Conservation (phyloP, 2,329 filamentous ascomycete genomes). For the Ascochyta rabiei region DNA sequence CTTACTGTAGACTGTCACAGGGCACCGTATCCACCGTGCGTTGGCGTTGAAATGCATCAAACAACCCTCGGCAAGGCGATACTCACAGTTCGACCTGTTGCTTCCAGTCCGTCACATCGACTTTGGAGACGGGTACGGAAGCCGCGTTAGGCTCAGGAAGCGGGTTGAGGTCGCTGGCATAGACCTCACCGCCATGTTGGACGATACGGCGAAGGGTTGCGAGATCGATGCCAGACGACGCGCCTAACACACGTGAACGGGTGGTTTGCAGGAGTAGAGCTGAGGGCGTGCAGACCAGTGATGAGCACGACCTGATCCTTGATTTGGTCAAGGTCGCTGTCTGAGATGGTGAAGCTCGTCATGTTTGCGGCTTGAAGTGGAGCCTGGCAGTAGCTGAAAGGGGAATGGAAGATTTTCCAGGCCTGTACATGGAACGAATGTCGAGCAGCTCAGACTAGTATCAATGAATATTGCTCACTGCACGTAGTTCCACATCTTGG, state of each 20-base stretch:
- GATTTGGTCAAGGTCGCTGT: slow-evolving; percentile 52
- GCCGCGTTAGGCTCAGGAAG: slow-evolving; percentile 38
- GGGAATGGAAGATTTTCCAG: too few relatives aligned
- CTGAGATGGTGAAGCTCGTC: slow-evolving; percentile 53
- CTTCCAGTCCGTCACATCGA: slow-evolving; percentile 54
- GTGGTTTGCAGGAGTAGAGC: background rate
- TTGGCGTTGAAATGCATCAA: background rate
- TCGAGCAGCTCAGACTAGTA: too few relatives aligned
- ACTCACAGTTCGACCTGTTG: slow-evolving; percentile 52
- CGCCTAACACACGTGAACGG: slow-evolving; percentile 47
- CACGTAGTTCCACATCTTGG: too few relatives aligned
- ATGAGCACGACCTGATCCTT: slow-evolving; percentile 60
- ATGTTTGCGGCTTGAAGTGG: slow-evolving; percentile 7
- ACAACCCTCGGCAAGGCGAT: too few relatives aligned
- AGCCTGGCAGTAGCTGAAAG: too few relatives aligned
- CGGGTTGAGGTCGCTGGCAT: slow-evolving; percentile 60
- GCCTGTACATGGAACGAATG: too few relatives aligned
- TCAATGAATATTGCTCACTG: too few relatives aligned
- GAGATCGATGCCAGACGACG: slow-evolving; percentile 66
- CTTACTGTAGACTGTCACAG: slow-evolving; percentile 40
- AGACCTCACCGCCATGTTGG: slow-evolving; percentile 60
- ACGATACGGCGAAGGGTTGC: slow-evolving; percentile 61
- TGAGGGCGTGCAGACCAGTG: slow-evolving; percentile 50
- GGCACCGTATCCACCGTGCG: too few relatives aligned
- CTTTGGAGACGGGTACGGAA: slow-evolving; percentile 30